These are phyloP conservation scores for Flaveria floridana DNA, from an alignment of 140 eudicot genomes.

Conservation along the genomic window DNA sequence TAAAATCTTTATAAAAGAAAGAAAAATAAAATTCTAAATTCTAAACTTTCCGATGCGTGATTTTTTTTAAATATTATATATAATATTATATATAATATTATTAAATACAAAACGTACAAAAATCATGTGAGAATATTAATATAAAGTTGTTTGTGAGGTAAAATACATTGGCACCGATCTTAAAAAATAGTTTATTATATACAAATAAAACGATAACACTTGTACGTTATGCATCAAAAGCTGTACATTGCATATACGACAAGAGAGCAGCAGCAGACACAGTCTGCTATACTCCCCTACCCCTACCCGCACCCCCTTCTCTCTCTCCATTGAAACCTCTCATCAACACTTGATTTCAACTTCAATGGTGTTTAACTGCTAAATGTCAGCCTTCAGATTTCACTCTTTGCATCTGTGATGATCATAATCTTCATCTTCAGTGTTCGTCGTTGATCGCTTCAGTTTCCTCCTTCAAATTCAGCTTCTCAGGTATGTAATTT, in stretches of 20 bases:
- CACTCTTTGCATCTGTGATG: constrained; percentile 30
- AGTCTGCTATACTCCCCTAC: constrained; percentile 31
- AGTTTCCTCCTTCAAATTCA: constrained; percentile 24
- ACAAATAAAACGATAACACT: constrained; percentile 2
- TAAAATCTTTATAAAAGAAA: neutral
- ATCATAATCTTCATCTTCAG: constrained; percentile 25
- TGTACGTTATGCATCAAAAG: constrained; percentile 18
- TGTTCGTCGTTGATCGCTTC: constrained; percentile 10
- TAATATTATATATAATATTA: no score
- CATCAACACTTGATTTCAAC: constrained; percentile 28
- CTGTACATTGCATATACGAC: constrained; percentile 36
- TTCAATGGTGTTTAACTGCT: constrained; percentile 30
- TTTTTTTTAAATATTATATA: no score
- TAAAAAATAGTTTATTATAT: neutral
- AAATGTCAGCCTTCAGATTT: constrained; percentile 35
- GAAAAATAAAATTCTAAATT: neutral
- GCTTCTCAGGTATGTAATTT: constrained; percentile 8
- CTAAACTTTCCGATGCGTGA: no score
- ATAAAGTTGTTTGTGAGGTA: neutral
- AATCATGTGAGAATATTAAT: neutral
- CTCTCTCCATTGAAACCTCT: constrained; percentile 40
- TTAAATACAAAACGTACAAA: neutral
- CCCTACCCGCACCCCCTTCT: constrained; percentile 2
- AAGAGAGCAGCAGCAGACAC: constrained; percentile 33
- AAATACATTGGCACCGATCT: constrained; percentile 5